Conservation (phyloP, 2,329 filamentous ascomycete genomes). For the Fusarium acutatum region DNA sequence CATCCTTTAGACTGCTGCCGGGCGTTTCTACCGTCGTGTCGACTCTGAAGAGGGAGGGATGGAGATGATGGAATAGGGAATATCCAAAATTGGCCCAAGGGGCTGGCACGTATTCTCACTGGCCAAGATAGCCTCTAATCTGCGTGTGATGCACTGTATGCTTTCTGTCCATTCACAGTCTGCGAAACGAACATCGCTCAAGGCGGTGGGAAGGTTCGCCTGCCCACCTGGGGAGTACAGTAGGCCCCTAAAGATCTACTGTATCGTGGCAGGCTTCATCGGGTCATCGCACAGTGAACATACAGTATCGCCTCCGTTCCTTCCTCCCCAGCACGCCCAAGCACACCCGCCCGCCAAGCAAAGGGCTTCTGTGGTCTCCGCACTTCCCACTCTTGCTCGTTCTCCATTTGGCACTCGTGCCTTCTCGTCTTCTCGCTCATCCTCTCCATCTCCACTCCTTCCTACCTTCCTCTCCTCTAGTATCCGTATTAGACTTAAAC, state of each 20-base stretch:
- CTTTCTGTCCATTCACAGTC: conserved; percentile 29
- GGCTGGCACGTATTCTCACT: conserved; percentile 30
- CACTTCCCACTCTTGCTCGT: conserved; percentile 17
- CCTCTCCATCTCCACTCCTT: conserved; percentile 19
- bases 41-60: neutral
- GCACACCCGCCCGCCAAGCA: conserved; percentile 38
- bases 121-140: conserved; percentile 2
- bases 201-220: conserved; percentile 12
- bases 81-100: conserved; percentile 19
- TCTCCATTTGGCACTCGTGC: conserved; percentile 31
- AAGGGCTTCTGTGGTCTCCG: conserved; percentile 16
- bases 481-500: conserved; percentile 40
- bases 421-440: conserved; percentile 6
- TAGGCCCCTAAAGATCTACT: neutral
- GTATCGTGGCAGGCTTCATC: conserved; percentile 4
- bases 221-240: neutral
- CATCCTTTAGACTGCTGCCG: conserved; percentile 6
- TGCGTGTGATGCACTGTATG: conserved; percentile 32
- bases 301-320: conserved; percentile 34
- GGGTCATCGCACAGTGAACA: conserved; percentile 10
- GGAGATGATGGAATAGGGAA: neutral
- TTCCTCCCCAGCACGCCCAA: conserved; percentile 24
- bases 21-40: neutral
- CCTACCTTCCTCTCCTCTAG: conserved; percentile 46
- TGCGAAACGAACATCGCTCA: conserved; percentile 1